Percentiles rank a stretch among this genome's conserved stretches.
Evolutionary conservation across 192 early-diverging fungal species (phyloP).

Genomic region (Coemansia sp.): DNA sequence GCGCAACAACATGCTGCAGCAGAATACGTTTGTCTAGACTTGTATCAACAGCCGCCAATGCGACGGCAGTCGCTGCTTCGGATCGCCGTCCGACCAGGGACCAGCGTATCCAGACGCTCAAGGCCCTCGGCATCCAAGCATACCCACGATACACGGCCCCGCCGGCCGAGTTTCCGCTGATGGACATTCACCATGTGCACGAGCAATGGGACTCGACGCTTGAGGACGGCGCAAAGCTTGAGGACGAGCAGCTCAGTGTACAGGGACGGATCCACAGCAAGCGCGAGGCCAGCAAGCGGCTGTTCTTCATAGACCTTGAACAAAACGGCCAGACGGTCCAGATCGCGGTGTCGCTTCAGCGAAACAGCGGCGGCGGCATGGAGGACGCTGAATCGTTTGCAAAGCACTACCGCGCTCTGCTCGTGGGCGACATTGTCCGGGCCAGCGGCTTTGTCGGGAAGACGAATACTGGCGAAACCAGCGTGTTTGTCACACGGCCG

Average conservation of each 20-base stretch:
- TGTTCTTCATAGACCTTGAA: conserved; percentile 71
- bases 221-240: conserved; percentile 32
- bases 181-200: conserved; percentile 15
- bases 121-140: conserved; percentile 24
- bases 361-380: conserved; percentile 13
- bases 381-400: conserved; percentile 42
- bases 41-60: conserved; percentile 6
- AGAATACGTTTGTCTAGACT: neutral
- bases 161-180: conserved; percentile 23
- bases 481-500: conserved; percentile 58
- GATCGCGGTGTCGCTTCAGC: conserved; percentile 60
- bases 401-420: conserved; percentile 45
- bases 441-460: conserved; percentile 65
- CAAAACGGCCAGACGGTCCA: conserved; percentile 64
- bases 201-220: conserved; percentile 23
- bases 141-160: conserved; percentile 41
- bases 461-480: conserved; percentile 68
- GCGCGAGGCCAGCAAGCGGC: conserved; percentile 69
- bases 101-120: conserved; percentile 24
- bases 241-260: conserved; percentile 34
- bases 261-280: conserved; percentile 66
- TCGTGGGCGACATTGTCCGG: conserved; percentile 66
- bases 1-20: neutral
- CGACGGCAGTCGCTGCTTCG: conserved; percentile 1
- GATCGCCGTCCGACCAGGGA: conserved; percentile 14